Evolutionary conservation across 1,284 basidiomycete genomes (phyloP), one percentile per base, ranked within the genome.

Genomic region (Cutaneotrichosporon cyanovorans): DNA sequence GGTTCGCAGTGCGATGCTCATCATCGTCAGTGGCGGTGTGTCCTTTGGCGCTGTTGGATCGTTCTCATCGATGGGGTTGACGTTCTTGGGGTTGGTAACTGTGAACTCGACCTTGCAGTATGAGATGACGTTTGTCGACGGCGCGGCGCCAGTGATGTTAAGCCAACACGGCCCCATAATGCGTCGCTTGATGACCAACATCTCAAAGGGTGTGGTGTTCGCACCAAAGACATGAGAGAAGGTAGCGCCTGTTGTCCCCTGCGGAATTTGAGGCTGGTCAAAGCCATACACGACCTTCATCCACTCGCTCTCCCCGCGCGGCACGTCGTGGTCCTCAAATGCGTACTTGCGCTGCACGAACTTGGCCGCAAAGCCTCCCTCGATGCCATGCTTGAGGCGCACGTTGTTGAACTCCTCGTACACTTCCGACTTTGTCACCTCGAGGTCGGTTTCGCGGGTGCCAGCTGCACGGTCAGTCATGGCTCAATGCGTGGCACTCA

Each of bases 101-200:
- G 79, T 81, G n/a, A 82, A 85, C 73, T 98, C 93, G 21, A 95
- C 74, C 74, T 95, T 93, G 64, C 90, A 93, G 91, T 91, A 96
- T 0, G 87, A 92, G 16, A 85, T 87, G 9, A 84, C 83, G 69
- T 86, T 84, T 60, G 82, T 73, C 45, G 85, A 83, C 18, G 88
- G 73, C 37, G 78, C 72, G 11, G 83, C 81, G 20, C 83, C 78
- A 66, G 85, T 83, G 55, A 99, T 78, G 50, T 85, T 79, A 41
- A 99, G 76, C 95, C 93, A 98, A 68, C 95, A 98, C 0, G 95
- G 92, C 3, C 95, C 95, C 88, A 96, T 97, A 55, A 98, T 96
- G 72, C 90, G 91, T 31, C 91, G 81, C 72, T 97, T 97, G 45
- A 98, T 62, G 1, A 91, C 89, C n/a, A 99, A 80, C 8, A 92